phyloP scores from a whole-genome alignment of 2,329 filamentous ascomycete species.

The Ceratocystis albifundus region DNA sequence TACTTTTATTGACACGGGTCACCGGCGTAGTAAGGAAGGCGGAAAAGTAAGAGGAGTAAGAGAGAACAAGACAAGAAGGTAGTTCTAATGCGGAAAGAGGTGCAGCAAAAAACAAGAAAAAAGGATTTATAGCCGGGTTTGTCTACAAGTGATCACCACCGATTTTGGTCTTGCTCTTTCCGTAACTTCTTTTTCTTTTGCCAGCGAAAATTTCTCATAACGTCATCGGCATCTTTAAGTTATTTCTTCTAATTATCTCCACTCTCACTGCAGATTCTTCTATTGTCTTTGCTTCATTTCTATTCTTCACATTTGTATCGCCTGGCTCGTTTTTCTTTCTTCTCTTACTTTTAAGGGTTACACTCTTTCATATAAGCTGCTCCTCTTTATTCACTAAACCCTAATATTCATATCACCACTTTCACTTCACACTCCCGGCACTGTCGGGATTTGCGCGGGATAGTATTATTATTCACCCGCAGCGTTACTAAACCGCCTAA shows the following conservation, averaged over 20 bases:
- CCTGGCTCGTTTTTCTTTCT: background rate
- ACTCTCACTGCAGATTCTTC: background rate
- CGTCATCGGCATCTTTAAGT: background rate
- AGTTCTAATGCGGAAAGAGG: background rate
- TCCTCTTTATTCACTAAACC: background rate
- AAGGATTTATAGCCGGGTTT: slow-evolving; percentile 6
- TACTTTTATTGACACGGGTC: background rate
- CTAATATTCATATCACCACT: background rate
- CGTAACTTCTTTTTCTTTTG: background rate
- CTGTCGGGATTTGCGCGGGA: background rate
- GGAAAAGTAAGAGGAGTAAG: background rate
- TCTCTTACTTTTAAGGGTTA: background rate
- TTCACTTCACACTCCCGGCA: background rate
- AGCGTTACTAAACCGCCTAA: background rate
- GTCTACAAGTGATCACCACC: background rate
- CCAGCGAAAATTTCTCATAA: background rate
- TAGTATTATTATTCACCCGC: no score
- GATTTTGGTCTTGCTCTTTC: background rate
- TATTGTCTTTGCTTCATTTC: background rate
- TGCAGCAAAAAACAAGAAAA: no score
- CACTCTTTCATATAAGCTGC: background rate
- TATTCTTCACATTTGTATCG: background rate
- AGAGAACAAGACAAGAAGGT: slow-evolving; percentile 1
- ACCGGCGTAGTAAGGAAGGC: background rate
- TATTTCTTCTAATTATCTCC: background rate